These are phyloP conservation scores for Yamadazyma paraphyllophila DNA, from an alignment of 805 yeast genomes.

Conservation along the genomic window DNA sequence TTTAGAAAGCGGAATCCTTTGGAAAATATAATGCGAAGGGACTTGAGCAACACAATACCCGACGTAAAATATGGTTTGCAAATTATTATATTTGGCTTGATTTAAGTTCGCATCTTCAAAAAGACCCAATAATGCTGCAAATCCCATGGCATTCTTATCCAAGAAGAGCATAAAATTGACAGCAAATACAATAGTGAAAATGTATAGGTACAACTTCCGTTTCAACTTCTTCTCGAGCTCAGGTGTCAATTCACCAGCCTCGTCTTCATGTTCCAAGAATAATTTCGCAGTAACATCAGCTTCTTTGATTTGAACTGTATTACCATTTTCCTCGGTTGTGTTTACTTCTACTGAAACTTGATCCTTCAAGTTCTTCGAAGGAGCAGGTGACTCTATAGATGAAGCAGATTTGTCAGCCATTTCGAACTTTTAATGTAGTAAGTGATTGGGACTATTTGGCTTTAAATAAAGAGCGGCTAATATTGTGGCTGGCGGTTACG, in stretches of 20 bases:
- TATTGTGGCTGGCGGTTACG: background rate
- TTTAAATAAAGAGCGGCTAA: background rate
- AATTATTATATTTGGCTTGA: constrained; percentile 34
- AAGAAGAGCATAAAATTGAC: constrained; percentile 19
- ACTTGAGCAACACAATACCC: constrained; percentile 52
- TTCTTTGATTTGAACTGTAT: background rate
- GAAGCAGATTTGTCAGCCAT: background rate
- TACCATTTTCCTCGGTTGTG: background rate
- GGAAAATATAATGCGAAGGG: constrained; percentile 31
- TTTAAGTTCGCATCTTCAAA: constrained; percentile 33
- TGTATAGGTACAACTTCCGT: constrained; percentile 14
- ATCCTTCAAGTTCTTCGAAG: background rate
- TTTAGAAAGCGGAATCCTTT: constrained; percentile 33
- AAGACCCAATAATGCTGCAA: constrained; percentile 38
- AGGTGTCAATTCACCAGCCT: constrained; percentile 11
- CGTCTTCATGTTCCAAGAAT: constrained; percentile 2
- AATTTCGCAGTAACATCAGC: constrained; percentile 12
- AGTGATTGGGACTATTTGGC: background rate
- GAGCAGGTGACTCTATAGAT: background rate
- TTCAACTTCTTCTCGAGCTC: constrained; percentile 12
- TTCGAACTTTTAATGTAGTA: background rate
- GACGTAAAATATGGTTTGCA: constrained; percentile 41
- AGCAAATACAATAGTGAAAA: constrained; percentile 10
- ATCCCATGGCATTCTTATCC: constrained; percentile 38
- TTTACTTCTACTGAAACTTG: background rate